Evolutionary conservation across 2,329 filamentous ascomycete genomes (phyloP).

Genomic region (Apiospora aurea): DNA sequence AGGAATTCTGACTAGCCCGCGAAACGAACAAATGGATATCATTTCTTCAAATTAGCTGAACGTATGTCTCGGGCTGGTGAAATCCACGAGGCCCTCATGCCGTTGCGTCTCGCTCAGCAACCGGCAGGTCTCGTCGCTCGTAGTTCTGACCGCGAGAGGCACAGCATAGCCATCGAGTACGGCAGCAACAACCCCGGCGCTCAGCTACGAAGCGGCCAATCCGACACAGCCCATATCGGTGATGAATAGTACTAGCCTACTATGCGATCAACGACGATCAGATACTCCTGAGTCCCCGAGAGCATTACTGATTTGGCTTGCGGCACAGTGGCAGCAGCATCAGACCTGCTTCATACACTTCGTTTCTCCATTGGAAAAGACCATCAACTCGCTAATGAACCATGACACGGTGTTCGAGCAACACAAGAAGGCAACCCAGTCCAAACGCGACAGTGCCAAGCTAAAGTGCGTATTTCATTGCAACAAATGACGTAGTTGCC

Average conservation of each 20-base stretch:
- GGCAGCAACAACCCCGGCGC: not conserved
- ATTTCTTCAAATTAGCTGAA: no score
- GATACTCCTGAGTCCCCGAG: not conserved
- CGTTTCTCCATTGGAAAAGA: no score
- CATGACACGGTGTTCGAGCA: no score
- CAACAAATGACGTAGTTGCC: no score
- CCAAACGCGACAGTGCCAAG: no score
- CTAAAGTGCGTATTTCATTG: no score
- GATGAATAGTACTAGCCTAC: not conserved
- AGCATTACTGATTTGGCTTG: not conserved
- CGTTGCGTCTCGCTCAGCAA: conserved; percentile 21
- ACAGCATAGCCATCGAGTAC: not conserved
- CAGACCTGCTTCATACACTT: no score
- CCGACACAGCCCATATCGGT: conserved; percentile 18
- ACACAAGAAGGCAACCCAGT: no score
- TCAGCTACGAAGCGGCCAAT: not conserved
- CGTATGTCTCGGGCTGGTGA: no score
- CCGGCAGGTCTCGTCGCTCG: not conserved
- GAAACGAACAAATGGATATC: no score
- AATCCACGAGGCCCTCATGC: not conserved
- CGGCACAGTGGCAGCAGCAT: not conserved
- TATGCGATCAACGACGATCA: not conserved
- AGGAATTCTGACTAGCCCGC: no score
- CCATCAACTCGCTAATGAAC: no score
- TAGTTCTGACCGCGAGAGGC: not conserved